Evolutionary conservation across 169 alveolate species (phyloP).

Genomic region (Plasmodium sp.): DNA sequence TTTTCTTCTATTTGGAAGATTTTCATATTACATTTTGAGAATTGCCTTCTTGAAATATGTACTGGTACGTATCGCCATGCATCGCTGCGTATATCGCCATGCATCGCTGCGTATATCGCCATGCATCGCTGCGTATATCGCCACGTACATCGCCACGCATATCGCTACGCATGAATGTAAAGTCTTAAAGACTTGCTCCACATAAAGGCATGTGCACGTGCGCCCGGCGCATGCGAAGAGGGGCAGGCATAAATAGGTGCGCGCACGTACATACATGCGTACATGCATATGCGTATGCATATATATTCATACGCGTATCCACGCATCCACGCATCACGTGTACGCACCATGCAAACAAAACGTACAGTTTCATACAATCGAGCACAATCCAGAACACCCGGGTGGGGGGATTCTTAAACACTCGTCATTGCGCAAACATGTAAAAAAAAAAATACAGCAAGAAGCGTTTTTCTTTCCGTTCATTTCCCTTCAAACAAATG

Average conservation of each 20-base stretch:
- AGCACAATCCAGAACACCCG: not conserved
- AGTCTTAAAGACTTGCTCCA: not conserved
- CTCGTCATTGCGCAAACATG: not conserved
- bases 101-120: not conserved
- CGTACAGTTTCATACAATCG: not conserved
- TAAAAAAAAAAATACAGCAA: not conserved
- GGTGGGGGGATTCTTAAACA: not conserved
- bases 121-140: not conserved
- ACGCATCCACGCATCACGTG: not conserved
- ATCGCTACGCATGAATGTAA: not conserved
- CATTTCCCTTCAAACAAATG: slow-evolving; percentile 13
- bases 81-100: not conserved
- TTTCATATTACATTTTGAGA: slow-evolving; percentile 27
- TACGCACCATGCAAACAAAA: not conserved
- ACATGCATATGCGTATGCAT: not conserved
- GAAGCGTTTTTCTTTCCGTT: not conserved
- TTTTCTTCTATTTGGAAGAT: slow-evolving; percentile 16
- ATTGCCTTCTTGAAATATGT: not conserved
- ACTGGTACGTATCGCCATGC: not conserved
- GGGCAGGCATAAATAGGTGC: not conserved
- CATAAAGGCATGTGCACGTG: not conserved
- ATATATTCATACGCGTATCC: not conserved
- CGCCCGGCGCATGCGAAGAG: not conserved
- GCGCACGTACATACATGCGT: not conserved
- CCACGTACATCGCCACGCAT: not conserved